phyloP scores from a whole-genome alignment of 2,329 filamentous ascomycete species.

The Cercospora brassicicola region DNA sequence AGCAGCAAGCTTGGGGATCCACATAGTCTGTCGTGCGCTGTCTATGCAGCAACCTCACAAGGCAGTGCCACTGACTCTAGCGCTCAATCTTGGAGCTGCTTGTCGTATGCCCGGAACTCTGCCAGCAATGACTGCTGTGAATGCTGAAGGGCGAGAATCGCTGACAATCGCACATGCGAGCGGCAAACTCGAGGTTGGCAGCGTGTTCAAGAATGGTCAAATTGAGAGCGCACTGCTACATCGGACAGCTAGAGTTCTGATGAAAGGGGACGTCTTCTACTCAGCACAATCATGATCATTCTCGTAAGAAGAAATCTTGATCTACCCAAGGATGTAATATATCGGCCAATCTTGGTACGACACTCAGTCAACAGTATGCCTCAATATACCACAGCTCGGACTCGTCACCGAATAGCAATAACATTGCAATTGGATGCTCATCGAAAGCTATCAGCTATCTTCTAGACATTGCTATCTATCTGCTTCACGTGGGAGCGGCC shows the following conservation, averaged over 20 bases:
- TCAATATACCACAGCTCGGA: not conserved
- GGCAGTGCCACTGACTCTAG: slow-evolving; percentile 47
- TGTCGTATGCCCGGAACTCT: slow-evolving; percentile 37
- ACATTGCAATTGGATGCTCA: not conserved
- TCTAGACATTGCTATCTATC: not conserved
- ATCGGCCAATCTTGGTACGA: not conserved
- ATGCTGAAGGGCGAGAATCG: slow-evolving; percentile 24
- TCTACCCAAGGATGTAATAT: not conserved
- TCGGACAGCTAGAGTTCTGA: slow-evolving; percentile 35
- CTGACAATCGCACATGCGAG: slow-evolving; percentile 35
- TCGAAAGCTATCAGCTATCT: not conserved
- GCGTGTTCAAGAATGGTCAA: slow-evolving; percentile 28
- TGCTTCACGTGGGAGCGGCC: not conserved
- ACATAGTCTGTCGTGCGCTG: slow-evolving; percentile 47
- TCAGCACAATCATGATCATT: slow-evolving; percentile 10
- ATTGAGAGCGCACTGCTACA: slow-evolving; percentile 35
- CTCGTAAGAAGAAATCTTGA: not conserved
- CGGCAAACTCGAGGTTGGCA: slow-evolving; percentile 34
- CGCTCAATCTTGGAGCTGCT: slow-evolving; percentile 46
- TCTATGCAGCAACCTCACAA: slow-evolving; percentile 48
- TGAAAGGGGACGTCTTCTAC: slow-evolving; percentile 37
- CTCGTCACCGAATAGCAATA: not conserved
- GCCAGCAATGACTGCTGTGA: slow-evolving; percentile 25
- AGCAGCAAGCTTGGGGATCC: slow-evolving; percentile 25
- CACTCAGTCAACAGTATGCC: not conserved